Base-by-base conservation (phyloP, 768 basidiomycete genomes). In the Rhodotorula kratochvilovae region DNA sequence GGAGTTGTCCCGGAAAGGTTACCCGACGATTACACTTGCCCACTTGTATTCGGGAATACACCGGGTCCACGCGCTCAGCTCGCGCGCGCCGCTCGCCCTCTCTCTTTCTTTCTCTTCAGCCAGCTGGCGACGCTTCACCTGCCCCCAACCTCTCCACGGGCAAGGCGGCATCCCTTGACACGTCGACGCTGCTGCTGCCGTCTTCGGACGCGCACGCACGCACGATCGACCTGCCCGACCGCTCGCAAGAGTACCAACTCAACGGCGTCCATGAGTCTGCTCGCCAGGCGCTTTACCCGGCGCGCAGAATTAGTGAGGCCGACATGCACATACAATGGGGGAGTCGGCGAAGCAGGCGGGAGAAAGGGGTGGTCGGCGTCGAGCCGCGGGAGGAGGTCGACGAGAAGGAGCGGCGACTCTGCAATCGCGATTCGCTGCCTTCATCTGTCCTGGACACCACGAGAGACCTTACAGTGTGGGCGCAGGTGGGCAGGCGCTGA, bases 211-310 rank as follows among this genome's bases (percentile, higher is more conserved):
- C 36, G 33, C 33, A 12, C 56, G 25, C 29, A 25, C 33, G 27
- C 15, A 6, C 19, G 29, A n/a, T 57, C 46, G 16, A 57, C 36
- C 45, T 33, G 60, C 43, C 31, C 39, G 62, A 43, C 64, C 17
- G 65, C 42, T 33, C 56, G 64, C 61, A 21, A 66, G 68, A 67
- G 36, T 43, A 13, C 35, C 39, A 27, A 31, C 48, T 35, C 51
- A n/a, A n/a, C 35, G 63, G 57, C 70, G 51, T 65, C 66, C 60
- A 68, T 67, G 67, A 68, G 66, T 72, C 55, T 64, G 66, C 66
- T 55, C 64, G 61, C 27, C 42, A 29, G 51, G 27, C 39, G 11
- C 33, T 23, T 45, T 60, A 71, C 70, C 63, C 39, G 35, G 45
- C 29, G 60, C 46, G 70, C 64, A 65, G 54, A 71, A 71, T 71